Percentiles rank a stretch among this genome's conserved stretches.
Evolutionary conservation across 2,329 filamentous ascomycete species (phyloP).

Genomic region (Colletotrichum tofieldiae): DNA sequence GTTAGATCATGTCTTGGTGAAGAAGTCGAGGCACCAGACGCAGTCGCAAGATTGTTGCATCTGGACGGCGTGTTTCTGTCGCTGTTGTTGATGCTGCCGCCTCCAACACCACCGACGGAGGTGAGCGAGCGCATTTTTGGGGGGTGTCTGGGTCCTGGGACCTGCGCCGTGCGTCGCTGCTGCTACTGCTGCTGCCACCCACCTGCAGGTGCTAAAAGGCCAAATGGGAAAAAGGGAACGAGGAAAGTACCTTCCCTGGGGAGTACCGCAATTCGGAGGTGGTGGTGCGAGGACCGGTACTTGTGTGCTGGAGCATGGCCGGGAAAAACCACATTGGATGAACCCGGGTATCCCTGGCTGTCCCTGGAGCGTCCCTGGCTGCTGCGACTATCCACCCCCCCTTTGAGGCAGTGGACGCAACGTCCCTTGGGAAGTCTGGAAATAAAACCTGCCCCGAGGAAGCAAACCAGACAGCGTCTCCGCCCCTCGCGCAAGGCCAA

Average conservation of each 20-base stretch:
- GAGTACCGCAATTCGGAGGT: neutral
- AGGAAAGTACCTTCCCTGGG: constrained; percentile 10
- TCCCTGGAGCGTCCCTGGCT: neutral
- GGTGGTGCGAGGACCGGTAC: constrained; percentile 13
- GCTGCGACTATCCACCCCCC: neutral
- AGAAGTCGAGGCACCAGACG: constrained; percentile 6
- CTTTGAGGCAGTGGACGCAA: neutral
- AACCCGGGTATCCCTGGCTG: constrained; percentile 26
- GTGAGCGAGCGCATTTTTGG: constrained; percentile 35
- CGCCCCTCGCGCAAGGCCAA: constrained; percentile 18
- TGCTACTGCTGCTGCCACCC: neutral
- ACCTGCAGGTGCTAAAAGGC: constrained; percentile 6
- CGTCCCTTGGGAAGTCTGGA: constrained; percentile 16
- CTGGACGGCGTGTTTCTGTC: constrained; percentile 14
- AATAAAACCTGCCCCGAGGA: neutral
- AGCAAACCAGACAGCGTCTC: neutral
- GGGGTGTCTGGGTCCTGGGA: neutral
- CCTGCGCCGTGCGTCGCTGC: neutral
- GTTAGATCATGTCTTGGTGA: constrained; percentile 12
- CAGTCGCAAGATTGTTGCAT: constrained; percentile 31
- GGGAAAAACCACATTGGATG: constrained; percentile 38
- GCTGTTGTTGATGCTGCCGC: constrained; percentile 1
- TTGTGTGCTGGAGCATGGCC: constrained; percentile 33
- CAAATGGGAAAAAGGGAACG: too few species aligned
- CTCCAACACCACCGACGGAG: constrained; percentile 7